Evolutionary conservation across 257 asterid species (phyloP).

Genomic region (Cruciata laevipes): DNA sequence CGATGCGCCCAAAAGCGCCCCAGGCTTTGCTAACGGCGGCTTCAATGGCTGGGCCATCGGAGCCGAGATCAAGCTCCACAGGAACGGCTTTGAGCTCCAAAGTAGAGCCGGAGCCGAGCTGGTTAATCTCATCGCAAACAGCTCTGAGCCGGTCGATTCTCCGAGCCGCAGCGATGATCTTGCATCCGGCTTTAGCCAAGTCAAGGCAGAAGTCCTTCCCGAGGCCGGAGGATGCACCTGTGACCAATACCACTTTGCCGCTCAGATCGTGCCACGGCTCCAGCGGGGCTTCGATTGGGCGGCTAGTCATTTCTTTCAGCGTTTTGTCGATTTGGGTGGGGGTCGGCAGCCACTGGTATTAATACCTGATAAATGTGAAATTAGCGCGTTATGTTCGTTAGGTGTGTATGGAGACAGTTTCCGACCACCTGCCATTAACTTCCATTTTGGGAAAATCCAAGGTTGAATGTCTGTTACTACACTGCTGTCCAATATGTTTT

Average conservation of each 20-base stretch:
- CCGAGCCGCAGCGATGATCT: constrained; percentile 5
- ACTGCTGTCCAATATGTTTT: too few species aligned
- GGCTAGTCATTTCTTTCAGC: background rate
- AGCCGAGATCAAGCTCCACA: constrained; percentile 50
- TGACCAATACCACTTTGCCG: constrained; percentile 3
- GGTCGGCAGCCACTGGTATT: background rate
- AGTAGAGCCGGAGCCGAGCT: background rate
- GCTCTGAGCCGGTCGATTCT: constrained; percentile 3
- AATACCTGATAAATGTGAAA: background rate
- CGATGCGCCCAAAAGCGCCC: constrained; percentile 55
- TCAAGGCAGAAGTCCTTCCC: constrained; percentile 7
- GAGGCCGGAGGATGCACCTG: constrained; percentile 9
- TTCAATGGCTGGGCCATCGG: constrained; percentile 25
- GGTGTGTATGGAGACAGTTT: background rate
- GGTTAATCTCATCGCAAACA: constrained; percentile 8
- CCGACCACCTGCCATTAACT: background rate
- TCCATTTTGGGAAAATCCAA: too few species aligned
- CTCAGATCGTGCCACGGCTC: constrained; percentile 10
- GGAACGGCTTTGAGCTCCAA: constrained; percentile 27
- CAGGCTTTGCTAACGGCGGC: constrained; percentile 50
- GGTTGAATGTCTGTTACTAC: too few species aligned
- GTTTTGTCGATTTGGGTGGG: background rate
- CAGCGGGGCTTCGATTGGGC: background rate
- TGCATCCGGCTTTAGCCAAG: constrained; percentile 11
- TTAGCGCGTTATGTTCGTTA: background rate